A percentile compares a stretch with the other conserved stretches of the same genome.
phyloP scores from a whole-genome alignment of 1,284 basidiomycete genomes.

The Cryptococcus depauperatus region DNA sequence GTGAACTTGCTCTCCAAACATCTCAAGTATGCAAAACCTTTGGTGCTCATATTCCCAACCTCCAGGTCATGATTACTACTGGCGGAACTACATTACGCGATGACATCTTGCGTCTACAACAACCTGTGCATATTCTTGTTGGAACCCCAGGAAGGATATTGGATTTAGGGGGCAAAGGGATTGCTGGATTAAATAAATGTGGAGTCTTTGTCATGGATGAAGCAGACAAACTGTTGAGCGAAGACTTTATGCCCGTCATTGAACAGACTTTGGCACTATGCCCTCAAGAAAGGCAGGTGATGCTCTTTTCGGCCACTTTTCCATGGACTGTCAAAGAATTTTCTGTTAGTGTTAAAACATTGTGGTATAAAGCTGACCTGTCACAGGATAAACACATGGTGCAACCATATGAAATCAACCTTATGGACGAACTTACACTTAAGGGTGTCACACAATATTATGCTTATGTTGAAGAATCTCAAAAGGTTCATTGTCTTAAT shows the following conservation, averaged over 20 bases:
- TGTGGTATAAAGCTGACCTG: slow-evolving; percentile 4
- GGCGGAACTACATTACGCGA: slow-evolving; percentile 97
- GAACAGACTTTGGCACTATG: slow-evolving; percentile 86
- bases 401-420: slow-evolving; percentile 93
- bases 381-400: slow-evolving; percentile 92
- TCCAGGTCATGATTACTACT: slow-evolving; percentile 98
- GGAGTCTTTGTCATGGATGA: slow-evolving; percentile 98
- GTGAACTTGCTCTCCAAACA: slow-evolving; percentile 91
- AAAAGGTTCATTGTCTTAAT: slow-evolving; percentile 86
- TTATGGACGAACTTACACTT: slow-evolving; percentile 98
- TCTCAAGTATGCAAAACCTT: slow-evolving; percentile 95
- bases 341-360: slow-evolving; percentile 55
- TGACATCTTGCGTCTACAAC: slow-evolving; percentile 86
- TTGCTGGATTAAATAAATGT: slow-evolving; percentile 90
- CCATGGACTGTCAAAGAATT: slow-evolving; percentile 99
- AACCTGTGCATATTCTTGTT: slow-evolving; percentile 90
- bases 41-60: slow-evolving; percentile 79
- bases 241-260: slow-evolving; percentile 98
- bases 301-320: slow-evolving; percentile 99
- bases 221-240: slow-evolving; percentile 94
- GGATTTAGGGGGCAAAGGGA: slow-evolving; percentile 85
- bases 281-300: slow-evolving; percentile 83
- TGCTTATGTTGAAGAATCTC: slow-evolving; percentile 96
- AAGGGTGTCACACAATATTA: slow-evolving; percentile 99
- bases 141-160: slow-evolving; percentile 95